Conservation (phyloP, 371 early-diverging fungal genomes). For the Mucor mucedo region DNA sequence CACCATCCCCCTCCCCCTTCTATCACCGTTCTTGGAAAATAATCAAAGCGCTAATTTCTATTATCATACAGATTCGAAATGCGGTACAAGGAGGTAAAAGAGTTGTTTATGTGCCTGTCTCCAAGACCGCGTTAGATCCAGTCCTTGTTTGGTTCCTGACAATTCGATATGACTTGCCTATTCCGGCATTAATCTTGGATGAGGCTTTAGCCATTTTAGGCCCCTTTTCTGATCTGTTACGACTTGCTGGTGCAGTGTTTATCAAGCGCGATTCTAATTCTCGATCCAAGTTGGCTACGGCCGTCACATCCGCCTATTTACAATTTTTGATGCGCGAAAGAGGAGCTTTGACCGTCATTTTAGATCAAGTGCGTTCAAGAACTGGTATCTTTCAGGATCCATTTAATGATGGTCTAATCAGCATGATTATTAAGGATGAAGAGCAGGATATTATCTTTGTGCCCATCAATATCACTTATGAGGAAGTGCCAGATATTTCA, state of each 20-base stretch:
- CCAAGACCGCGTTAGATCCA: slow-evolving; percentile 36
- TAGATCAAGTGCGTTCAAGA: slow-evolving; percentile 35
- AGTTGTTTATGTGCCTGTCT: slow-evolving; percentile 40
- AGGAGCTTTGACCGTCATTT: slow-evolving; percentile 27
- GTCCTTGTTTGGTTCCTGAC: slow-evolving; percentile 38
- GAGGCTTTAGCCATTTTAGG: slow-evolving; percentile 39
- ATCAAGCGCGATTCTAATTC: slow-evolving; percentile 31
- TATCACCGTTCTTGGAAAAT: no score
- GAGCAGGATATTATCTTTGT: slow-evolving; percentile 31
- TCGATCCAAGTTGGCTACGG: slow-evolving; percentile 29
- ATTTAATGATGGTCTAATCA: slow-evolving; percentile 30
- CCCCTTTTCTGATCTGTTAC: slow-evolving; percentile 35
- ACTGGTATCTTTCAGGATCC: slow-evolving; percentile 29
- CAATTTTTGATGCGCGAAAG: slow-evolving; percentile 28
- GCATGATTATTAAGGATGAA: slow-evolving; percentile 18
- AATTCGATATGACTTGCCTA: slow-evolving; percentile 37
- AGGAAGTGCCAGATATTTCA: slow-evolving; percentile 34
- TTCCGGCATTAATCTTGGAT: slow-evolving; percentile 33
- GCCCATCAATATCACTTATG: slow-evolving; percentile 36
- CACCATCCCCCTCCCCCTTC: background rate
- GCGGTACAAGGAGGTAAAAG: slow-evolving; percentile 22
- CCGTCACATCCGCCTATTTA: slow-evolving; percentile 35
- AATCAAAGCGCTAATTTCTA: background rate
- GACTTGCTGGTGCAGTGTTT: slow-evolving; percentile 36
- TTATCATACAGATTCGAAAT: slow-evolving; percentile 15